Percentiles rank a stretch among this genome's conserved stretches.
These are phyloP conservation scores for Kwoniella pini DNA, from an alignment of 768 basidiomycete genomes.

Conservation along the genomic window DNA sequence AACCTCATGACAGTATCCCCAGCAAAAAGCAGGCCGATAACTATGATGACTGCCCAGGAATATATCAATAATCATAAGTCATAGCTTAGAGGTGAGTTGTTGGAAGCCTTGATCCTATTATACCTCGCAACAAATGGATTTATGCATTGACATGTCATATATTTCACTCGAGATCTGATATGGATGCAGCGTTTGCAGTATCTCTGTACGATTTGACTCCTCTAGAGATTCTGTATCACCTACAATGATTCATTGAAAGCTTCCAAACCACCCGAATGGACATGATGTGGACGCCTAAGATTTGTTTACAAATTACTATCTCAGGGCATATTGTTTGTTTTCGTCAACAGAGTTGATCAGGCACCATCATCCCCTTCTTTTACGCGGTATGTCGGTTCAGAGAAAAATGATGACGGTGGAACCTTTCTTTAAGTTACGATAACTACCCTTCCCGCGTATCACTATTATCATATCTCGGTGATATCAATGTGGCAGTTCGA, in stretches of 20 bases:
- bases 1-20: too few species aligned
- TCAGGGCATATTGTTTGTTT: constrained; percentile 4
- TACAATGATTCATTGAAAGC: background rate
- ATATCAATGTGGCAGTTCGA: background rate
- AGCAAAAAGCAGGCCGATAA: too few species aligned
- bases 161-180: too few species aligned
- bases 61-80: too few species aligned
- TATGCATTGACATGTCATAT: too few species aligned
- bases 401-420: constrained; percentile 9
- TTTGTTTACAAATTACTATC: constrained; percentile 8
- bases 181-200: too few species aligned
- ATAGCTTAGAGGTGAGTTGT: too few species aligned
- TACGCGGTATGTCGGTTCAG: background rate
- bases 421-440: background rate
- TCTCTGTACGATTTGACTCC: background rate
- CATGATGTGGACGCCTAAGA: background rate
- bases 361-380: constrained; percentile 9
- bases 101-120: too few species aligned
- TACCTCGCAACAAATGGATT: too few species aligned
- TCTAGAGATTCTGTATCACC: background rate
- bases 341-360: constrained; percentile 17
- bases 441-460: background rate
- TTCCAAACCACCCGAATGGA: background rate
- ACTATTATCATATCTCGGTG: background rate
- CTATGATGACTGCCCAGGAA: too few species aligned